Percentiles rank a stretch among this genome's conserved stretches.
Evolutionary conservation across 768 basidiomycete species (phyloP).

Genomic region (Trametes maxima): DNA sequence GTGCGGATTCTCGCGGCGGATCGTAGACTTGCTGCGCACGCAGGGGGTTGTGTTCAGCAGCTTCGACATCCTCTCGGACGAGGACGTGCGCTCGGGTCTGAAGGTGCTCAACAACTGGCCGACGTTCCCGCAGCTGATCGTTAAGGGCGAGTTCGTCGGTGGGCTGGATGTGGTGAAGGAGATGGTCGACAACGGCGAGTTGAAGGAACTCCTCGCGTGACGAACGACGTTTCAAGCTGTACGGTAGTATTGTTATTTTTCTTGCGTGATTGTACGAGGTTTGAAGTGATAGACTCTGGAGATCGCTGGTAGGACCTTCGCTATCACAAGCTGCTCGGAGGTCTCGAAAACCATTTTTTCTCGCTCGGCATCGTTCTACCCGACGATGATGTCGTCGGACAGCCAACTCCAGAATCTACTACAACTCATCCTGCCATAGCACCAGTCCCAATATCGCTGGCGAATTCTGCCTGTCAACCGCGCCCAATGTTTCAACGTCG

Average conservation of each 20-base stretch:
- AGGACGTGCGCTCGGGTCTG: conserved; percentile 58
- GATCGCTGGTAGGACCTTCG: no score
- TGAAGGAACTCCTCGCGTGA: conserved; percentile 46
- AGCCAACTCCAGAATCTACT: no score
- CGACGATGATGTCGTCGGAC: no score
- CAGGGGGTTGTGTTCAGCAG: conserved; percentile 53
- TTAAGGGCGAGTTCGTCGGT: conserved; percentile 92
- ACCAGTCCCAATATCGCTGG: no score
- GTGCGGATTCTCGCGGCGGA: conserved; percentile 63
- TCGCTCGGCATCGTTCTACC: no score
- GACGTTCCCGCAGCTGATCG: conserved; percentile 66
- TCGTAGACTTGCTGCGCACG: conserved; percentile 51
- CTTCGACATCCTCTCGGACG: conserved; percentile 63
- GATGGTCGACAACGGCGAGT: conserved; percentile 81
- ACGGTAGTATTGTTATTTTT: conserved; percentile 3
- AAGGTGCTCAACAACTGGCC: conserved; percentile 66
- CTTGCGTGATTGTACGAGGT: not conserved
- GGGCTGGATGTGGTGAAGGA: conserved; percentile 92
- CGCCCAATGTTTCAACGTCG: no score
- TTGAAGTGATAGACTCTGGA: no score
- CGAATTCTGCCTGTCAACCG: no score
- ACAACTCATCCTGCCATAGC: no score
- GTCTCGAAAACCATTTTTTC: no score
- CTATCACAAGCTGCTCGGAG: no score
- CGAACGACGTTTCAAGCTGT: not conserved